Base-by-base conservation (phyloP, 225 moss, liverwort and hornwort genomes). In the Straminergon stramineum region DNA sequence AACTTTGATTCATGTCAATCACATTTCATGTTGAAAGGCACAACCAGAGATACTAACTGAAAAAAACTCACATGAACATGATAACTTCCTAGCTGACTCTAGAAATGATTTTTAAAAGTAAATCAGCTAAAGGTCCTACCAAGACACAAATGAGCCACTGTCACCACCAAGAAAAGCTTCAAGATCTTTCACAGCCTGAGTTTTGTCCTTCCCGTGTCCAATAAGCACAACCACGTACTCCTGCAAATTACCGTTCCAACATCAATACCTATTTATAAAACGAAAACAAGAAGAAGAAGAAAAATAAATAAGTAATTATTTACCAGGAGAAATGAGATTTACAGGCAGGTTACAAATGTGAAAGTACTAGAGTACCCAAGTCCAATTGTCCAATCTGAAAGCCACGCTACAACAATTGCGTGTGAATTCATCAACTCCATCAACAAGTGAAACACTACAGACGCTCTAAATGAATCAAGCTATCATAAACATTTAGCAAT, bases 141-240 rank as follows among this genome's bases (percentile, higher is more conserved):
- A 97, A 84, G 93, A 83, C 61, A 97, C 97, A 87, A 97, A 97
- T 63, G 95, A 94, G 81, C 88, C 91, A 87, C 96, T 96, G 85
- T 96, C 95, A 81, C 94, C 94, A 65, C 97, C 97, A 90, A 97
- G 93, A 86, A 96, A 97, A 55, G 97, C 97, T 94, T 97, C 97
- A 84, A 97, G 93, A 88, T 97, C 95, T 90, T 90, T 94, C 39
- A 95, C 91, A 85, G 97, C 97, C 85, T 95, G 96, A 79, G 92
- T n/a, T 82, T 92, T 94, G 74, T 94, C 95, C 90, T 96, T 97
- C 79, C 97, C 97, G 75, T 97, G 96, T 78, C 95, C 95, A 83
- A 97, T 92, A 57, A 97, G 94, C 84, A 97, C 97, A 90, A 97
- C 95, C 83, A 97, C 95, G 52, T 97, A 96, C 78, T 97, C 96